Evolutionary conservation across 2,329 filamentous ascomycete genomes (phyloP), one percentile per base, ranked within the genome.

Genomic region (Stemphylium vesicarium): DNA sequence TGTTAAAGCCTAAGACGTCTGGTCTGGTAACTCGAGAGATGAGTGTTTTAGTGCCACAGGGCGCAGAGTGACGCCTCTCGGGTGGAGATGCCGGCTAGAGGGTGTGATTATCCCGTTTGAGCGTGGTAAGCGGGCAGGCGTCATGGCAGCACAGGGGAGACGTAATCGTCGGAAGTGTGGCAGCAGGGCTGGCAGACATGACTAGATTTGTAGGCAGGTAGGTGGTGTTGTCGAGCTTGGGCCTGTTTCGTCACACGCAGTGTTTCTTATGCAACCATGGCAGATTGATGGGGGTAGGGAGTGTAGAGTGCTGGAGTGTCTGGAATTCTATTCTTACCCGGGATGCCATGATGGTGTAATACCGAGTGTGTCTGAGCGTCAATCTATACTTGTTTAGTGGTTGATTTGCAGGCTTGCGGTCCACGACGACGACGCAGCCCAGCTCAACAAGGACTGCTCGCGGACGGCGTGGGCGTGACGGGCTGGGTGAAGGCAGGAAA

Each of bases 271-370:
- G 50, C 50, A 53, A 40, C 39, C 36, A 31, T 35, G 45, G 42
- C 22, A 50, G 50, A 51, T 36, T 58, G 43, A 33, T 44, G 31
- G 29, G 48, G 12, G 26, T 35, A 33, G 48, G 16, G 42, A 8
- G 31, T 22, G 11, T 43, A 20, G n/a, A 15, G 35, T 36, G 12
- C 12, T 26, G 24, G 42, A 36, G 29, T 20, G 22, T 47, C 41
- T 51, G 22, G 31, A 42, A 15, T 20, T 50, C 50, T 49, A 62
- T 61, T 56, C 36, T 54, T 42, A 39, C 42, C 22, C 41, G 36
- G 44, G 24, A 42, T 33, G 49, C 42, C 37, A 56, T 60, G 57
- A 62, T 56, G 59, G 43, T 56, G 63, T 60, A 60, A 60, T 62
- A 53, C 41, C 38, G 48, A 46, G 44, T 35, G 29, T 32, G 53